Percentiles rank a stretch among this genome's conserved stretches.
These are phyloP conservation scores for Aeschynomene evenia DNA, from an alignment of 306 rosid genomes.

Conservation along the genomic window DNA sequence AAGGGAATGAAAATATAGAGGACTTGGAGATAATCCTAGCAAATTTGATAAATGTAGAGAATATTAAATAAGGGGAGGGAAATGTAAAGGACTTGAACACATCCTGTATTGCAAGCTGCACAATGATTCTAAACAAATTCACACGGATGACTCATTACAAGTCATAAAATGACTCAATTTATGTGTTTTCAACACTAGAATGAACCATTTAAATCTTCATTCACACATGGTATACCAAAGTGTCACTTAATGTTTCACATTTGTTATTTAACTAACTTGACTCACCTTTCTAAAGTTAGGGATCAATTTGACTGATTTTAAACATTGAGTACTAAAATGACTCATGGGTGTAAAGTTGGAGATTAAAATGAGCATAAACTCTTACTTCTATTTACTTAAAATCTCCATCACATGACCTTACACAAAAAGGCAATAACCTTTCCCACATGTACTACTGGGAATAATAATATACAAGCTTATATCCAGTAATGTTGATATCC, in stretches of 20 bases:
- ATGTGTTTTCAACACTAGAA: no score
- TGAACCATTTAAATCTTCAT: no score
- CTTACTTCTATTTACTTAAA: not conserved
- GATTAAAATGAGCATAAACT: no score
- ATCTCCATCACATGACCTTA: not conserved
- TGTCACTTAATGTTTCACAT: no score
- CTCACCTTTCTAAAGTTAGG: no score
- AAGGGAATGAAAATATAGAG: not conserved
- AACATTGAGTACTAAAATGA: no score
- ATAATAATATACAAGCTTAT: slow-evolving; percentile 11
- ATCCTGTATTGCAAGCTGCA: not conserved
- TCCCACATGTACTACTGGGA: slow-evolving; percentile 1
- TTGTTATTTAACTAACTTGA: no score
- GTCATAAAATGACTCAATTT: no score
- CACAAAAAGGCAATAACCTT: not conserved
- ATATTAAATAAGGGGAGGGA: not conserved
- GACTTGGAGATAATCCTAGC: not conserved
- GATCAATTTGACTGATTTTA: no score
- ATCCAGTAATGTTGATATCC: not conserved
- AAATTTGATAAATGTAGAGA: slow-evolving; percentile 11
- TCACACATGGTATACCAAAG: no score
- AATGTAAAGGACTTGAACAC: not conserved
- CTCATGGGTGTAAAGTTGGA: no score
- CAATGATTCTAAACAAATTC: not conserved
- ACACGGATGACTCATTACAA: no score